phyloP scores from a whole-genome alignment of 768 basidiomycete genomes.

The Tephrocybe sp. region DNA sequence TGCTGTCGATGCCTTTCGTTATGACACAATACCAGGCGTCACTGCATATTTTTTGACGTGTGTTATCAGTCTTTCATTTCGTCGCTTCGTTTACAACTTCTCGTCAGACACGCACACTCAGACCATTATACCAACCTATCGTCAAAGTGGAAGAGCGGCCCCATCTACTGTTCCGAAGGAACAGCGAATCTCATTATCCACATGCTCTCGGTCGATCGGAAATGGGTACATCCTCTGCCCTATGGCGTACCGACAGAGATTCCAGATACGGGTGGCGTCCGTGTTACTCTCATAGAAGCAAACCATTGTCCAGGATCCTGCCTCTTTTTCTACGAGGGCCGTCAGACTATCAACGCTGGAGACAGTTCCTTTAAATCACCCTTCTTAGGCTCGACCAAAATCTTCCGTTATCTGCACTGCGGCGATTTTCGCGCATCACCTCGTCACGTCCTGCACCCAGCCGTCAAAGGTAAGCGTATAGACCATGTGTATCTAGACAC shows the following conservation, averaged over 20 bases:
- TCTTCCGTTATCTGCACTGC: slow-evolving; percentile 92
- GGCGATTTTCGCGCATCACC: slow-evolving; percentile 94
- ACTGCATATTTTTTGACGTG: slow-evolving; percentile 93
- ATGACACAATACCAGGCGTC: slow-evolving; percentile 87
- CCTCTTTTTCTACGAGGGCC: slow-evolving; percentile 92
- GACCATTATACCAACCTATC: slow-evolving; percentile 95
- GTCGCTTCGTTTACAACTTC: slow-evolving; percentile 13
- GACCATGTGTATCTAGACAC: slow-evolving; percentile 95
- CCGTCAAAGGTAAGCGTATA: slow-evolving; percentile 75
- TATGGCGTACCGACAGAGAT: slow-evolving; percentile 74
- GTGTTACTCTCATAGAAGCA: slow-evolving; percentile 93
- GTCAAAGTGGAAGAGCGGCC: slow-evolving; percentile 84
- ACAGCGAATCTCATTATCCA: slow-evolving; percentile 92
- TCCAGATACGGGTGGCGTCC: slow-evolving; percentile 82
- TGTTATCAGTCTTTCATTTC: slow-evolving; percentile 6
- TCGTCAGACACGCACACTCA: slow-evolving; percentile 86
- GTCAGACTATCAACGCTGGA: slow-evolving; percentile 85
- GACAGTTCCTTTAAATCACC: slow-evolving; percentile 76
- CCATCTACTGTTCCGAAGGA: slow-evolving; percentile 93
- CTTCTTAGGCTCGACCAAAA: slow-evolving; percentile 64
- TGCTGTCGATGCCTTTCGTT: slow-evolving; percentile 96
- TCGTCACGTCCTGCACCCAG: slow-evolving; percentile 81
- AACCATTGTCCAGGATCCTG: slow-evolving; percentile 98
- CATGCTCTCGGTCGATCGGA: slow-evolving; percentile 84
- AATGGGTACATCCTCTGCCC: slow-evolving; percentile 88